A percentile compares a stretch with the other conserved stretches of the same genome.
Conservation (phyloP, 2,329 filamentous ascomycete genomes). For the Cercospora brassicicola region DNA sequence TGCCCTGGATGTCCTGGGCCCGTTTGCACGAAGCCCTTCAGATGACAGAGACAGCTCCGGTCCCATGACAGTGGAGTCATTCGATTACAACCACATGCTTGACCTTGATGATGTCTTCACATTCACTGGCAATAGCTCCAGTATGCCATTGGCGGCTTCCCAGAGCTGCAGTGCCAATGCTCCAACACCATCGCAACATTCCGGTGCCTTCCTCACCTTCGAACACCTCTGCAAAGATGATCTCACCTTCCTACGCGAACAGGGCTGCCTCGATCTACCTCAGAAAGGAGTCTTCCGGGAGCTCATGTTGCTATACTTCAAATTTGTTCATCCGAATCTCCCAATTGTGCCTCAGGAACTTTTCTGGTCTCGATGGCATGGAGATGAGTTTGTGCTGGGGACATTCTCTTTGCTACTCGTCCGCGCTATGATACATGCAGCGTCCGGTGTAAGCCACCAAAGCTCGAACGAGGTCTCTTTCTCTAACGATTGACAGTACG, state of each 20-base stretch:
- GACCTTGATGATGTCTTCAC: slow-evolving; percentile 27
- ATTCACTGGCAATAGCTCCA: slow-evolving; percentile 24
- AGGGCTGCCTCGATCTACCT: slow-evolving; percentile 24
- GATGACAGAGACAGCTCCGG: slow-evolving; percentile 12
- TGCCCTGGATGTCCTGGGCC: slow-evolving; percentile 17
- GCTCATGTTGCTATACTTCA: slow-evolving; percentile 23
- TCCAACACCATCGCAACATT: neutral
- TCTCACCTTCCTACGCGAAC: slow-evolving; percentile 15
- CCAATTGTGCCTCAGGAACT: slow-evolving; percentile 19
- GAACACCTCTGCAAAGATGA: slow-evolving; percentile 11
- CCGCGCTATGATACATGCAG: slow-evolving; percentile 22
- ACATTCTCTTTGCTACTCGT: slow-evolving; percentile 16
- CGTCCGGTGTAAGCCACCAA: slow-evolving; percentile 13
- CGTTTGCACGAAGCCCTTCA: slow-evolving; percentile 8
- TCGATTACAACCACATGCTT: slow-evolving; percentile 23
- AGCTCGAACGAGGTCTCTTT: too few species aligned
- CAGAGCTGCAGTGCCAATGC: slow-evolving; percentile 14
- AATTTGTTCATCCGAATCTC: slow-evolving; percentile 21
- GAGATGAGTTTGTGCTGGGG: slow-evolving; percentile 13
- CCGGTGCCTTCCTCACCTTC: neutral
- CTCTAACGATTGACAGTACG: slow-evolving; percentile 17
- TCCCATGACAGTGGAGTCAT: slow-evolving; percentile 17
- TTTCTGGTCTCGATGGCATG: slow-evolving; percentile 20
- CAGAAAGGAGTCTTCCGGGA: slow-evolving; percentile 10
- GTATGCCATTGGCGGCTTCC: slow-evolving; percentile 12